Conservation (phyloP, 2,329 filamentous ascomycete species). For the Cladosporium velox region DNA sequence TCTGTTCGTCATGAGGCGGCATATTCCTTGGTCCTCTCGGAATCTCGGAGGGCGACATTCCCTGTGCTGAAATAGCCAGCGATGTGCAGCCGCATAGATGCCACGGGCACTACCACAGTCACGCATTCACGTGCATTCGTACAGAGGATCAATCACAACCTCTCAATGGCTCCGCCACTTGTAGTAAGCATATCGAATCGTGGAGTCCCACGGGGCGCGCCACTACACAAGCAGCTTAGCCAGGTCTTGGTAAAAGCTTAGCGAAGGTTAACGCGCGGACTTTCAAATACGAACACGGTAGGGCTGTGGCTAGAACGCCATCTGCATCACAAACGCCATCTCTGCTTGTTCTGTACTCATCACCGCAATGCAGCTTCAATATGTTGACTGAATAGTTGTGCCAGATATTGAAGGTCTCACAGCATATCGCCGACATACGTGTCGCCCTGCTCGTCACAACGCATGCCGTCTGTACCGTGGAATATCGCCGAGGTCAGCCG, state of each 20-base stretch:
- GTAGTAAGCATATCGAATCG: not conserved
- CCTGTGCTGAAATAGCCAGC: not conserved
- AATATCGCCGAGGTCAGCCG: not conserved
- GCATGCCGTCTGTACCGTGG: not conserved
- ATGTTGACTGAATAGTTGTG: not conserved
- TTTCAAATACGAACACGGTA: not conserved
- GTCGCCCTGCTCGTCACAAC: not conserved
- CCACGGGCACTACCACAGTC: not conserved
- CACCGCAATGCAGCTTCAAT: not conserved
- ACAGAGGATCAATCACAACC: not conserved
- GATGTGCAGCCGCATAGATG: not conserved
- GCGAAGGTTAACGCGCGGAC: constrained; percentile 3
- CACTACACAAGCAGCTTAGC: not conserved
- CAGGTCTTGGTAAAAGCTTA: not conserved
- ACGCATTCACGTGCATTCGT: not conserved
- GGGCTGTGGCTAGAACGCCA: not conserved
- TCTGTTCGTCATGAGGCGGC: not conserved
- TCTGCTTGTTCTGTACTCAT: not conserved
- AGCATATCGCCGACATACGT: not conserved
- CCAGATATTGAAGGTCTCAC: not conserved
- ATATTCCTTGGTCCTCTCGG: not conserved
- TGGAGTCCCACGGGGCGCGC: not conserved
- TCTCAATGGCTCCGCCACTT: not conserved
- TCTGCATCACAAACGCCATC: constrained; percentile 1
- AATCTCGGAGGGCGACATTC: not conserved